Evolutionary conservation across 2,329 filamentous ascomycete species (phyloP), one percentile per base, ranked within the genome.

Genomic region (Xylariaceae sp.): DNA sequence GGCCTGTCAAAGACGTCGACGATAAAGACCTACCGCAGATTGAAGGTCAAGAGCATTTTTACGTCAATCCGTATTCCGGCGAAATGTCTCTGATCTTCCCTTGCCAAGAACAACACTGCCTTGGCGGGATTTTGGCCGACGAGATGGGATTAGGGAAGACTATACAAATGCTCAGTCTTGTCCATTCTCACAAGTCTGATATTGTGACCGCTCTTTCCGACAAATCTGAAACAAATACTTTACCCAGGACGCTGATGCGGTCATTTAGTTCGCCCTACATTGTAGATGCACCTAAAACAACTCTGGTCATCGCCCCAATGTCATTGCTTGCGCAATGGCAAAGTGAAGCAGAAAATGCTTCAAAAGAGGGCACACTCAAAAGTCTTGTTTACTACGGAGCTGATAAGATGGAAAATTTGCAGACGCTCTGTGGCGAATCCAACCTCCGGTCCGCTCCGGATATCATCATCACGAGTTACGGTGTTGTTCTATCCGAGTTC

Each of bases 91-190:
- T 97, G 0, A 83, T 95, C 5, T 98, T 98, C 55, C 93, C 93
- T 1, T 80, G 83, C 2, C 93, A 98, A 62, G 89, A 97, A 59
- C 93, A 97, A 61, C 88, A 94, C 62, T 98, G 93, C 55, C 73
- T 95, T 0, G 93, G 93, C 36, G 93, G 93, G 5, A 88, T 98
- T 46, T 72, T 98, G 34, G 93, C 93, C 7, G 93, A 98, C 59
- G 87, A 97, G 67, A 98, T 98, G 93, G 93, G 93, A 37, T 74
- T 98, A 2, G 93, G 93, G 25, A 98, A 98, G 71, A 98, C 93
- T 0, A 97, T 98, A 42, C 92, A 98, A 62, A 97, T 98, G 90
- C 80, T 98, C 50, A 93, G 89, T 67, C 72, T 98, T 40, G 79
- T 98, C 5, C 93, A 98, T 63, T 81, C 88, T 0, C 88, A 97